Percentiles rank a stretch among this genome's conserved stretches.
Evolutionary conservation across 306 rosid genomes (phyloP).

Genomic region (Glycine tomentella): DNA sequence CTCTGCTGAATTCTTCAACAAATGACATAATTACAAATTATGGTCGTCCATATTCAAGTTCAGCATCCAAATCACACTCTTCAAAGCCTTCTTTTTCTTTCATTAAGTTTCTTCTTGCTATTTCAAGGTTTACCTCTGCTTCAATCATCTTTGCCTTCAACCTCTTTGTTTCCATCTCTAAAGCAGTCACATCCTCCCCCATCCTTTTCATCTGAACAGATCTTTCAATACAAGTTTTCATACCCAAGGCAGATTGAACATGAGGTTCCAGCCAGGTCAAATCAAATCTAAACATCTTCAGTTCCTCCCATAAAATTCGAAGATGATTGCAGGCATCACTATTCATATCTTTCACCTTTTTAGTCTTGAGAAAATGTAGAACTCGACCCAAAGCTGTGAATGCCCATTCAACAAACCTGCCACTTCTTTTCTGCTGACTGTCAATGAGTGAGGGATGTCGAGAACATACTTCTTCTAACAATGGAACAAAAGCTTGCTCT

Average conservation of each 20-base stretch:
- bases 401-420: conserved; percentile 31
- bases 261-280: conserved; percentile 43
- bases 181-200: neutral
- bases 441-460: conserved; percentile 13
- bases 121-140: conserved; percentile 15
- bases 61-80: conserved; percentile 11
- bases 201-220: neutral
- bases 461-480: conserved; percentile 25
- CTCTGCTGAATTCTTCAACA: neutral
- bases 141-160: neutral
- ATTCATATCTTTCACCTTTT: conserved; percentile 35
- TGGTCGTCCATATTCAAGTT: conserved; percentile 26
- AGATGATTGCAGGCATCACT: conserved; percentile 21
- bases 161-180: conserved; percentile 25
- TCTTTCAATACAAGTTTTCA: conserved; percentile 11
- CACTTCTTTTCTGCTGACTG: conserved; percentile 1
- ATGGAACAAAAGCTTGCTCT: conserved; percentile 28
- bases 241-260: conserved; percentile 30
- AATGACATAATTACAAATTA: neutral
- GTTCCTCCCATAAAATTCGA: conserved; percentile 43
- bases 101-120: conserved; percentile 11
- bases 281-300: conserved; percentile 23
- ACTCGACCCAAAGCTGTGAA: conserved; percentile 47
- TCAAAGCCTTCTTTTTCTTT: conserved; percentile 31
- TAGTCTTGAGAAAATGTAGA: conserved; percentile 41